Conservation (phyloP, 768 basidiomycete species). For the Tulasnella sp. region DNA sequence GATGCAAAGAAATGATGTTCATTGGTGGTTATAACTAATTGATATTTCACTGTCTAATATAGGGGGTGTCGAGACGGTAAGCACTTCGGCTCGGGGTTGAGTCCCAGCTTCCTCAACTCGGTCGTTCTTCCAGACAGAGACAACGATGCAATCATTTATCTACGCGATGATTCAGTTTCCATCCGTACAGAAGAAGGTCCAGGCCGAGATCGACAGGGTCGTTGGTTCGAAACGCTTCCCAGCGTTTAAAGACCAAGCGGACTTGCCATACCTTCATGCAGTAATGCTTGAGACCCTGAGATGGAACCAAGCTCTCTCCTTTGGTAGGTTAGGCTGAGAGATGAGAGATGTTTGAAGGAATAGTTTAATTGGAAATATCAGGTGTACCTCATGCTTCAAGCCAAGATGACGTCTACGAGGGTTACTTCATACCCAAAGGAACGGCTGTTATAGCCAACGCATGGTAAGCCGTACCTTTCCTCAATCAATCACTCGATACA, state of each 20-base stretch:
- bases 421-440: conserved; percentile 19
- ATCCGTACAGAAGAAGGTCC: conserved; percentile 32
- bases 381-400: conserved; percentile 12
- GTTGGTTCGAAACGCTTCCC: conserved; percentile 38
- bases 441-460: not conserved
- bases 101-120: not conserved
- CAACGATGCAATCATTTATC: not conserved
- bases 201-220: conserved; percentile 41
- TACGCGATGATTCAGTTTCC: not conserved
- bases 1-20: not conserved
- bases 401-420: conserved; percentile 27
- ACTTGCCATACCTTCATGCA: conserved; percentile 40
- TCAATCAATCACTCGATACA: not conserved
- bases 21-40: not conserved
- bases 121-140: not conserved
- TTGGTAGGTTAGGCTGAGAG: conserved; percentile 21
- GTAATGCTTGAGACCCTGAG: conserved; percentile 40
- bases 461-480: not conserved
- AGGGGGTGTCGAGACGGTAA: not conserved
- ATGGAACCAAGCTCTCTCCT: conserved; percentile 32
- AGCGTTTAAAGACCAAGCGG: conserved; percentile 36
- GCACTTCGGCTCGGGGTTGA: not conserved
- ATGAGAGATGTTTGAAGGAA: not conserved
- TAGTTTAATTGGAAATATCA: not conserved
- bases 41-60: not conserved